Base-by-base conservation (phyloP, 768 basidiomycete genomes). In the Hemileccinum impolitum region DNA sequence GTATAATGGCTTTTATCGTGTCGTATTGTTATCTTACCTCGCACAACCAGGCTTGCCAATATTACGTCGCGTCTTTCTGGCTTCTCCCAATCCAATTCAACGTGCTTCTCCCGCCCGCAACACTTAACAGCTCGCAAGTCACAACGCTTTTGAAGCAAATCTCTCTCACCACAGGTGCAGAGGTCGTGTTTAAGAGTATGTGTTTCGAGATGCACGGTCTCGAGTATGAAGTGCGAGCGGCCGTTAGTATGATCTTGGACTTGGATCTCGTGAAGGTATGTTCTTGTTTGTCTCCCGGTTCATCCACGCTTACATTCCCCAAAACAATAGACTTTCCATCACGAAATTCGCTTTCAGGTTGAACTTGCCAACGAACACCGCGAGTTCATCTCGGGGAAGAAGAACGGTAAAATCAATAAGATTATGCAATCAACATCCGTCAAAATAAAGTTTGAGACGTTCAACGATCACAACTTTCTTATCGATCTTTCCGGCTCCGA, bases 321-420 rank as follows among this genome's bases (percentile, higher is more conserved):
- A 15, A 47, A 46, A 43, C 2, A 18, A 23, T 56, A 94, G 93
- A 75, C 83, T 34, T 97, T 94, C 75, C 92, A 96, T 59, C 94
- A 94, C 62, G 95, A 99, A 72, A 92, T 98, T 55, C 88, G 93
- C 42, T 97, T 98, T 74, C 94, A 97, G 70, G 92, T 97, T 47
- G 96, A 99, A 70, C 81, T 97, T 6, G 88, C 94, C 37, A 95
- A 95, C 66, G 96, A 99, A 66, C 94, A 98, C 58, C 85, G 94
- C 51, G 95, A 99, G 59, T 99, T 98, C 72, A 96, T 99, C 68
- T 90, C 89, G 48, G 95, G 95, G 38, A 99, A 99, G 77, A 97
- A 98, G 78, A 97, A 98, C 62, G 95, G 95, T 50, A 99, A 99
- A 72, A 92, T 97, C 69, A 97, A 97, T 76, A 98, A 97, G 75